Evolutionary conservation across 2,329 filamentous ascomycete genomes (phyloP).

Genomic region (Ophiostoma ips): DNA sequence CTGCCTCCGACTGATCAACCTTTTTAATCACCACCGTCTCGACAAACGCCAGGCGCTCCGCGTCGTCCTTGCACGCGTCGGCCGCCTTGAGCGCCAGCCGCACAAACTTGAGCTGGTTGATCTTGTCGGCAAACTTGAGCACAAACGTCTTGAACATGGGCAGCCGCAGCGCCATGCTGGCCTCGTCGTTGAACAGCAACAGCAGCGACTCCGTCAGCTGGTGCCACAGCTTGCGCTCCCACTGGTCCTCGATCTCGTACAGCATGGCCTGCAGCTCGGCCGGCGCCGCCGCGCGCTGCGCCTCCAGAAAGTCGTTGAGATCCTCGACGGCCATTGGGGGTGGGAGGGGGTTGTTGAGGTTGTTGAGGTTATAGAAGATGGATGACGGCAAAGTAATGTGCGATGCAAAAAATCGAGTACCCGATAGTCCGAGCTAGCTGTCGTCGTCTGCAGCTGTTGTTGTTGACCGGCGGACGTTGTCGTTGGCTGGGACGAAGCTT

Average conservation of each 20-base stretch:
- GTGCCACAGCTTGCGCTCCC: conserved; percentile 99
- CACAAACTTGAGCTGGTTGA: conserved; percentile 97
- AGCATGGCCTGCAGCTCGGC: conserved; percentile 80
- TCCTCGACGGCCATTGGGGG: conserved; percentile 64
- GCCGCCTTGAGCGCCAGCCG: conserved; percentile 78
- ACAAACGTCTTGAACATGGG: conserved; percentile 90
- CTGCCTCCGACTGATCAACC: conserved; percentile 84
- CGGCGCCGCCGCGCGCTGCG: conserved; percentile 77
- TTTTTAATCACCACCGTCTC: conserved; percentile 61
- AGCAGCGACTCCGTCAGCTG: conserved; percentile 85
- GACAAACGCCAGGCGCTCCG: conserved; percentile 76
- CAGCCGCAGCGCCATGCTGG: conserved; percentile 73
- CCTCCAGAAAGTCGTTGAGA: conserved; percentile 81
- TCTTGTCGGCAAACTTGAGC: conserved; percentile 91
- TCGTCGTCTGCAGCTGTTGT: not conserved
- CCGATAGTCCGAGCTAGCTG: too few relatives aligned
- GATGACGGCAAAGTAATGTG: too few relatives aligned
- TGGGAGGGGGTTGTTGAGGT: not conserved
- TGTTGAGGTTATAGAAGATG: not conserved
- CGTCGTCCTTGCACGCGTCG: conserved; percentile 71
- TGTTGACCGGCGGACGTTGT: not conserved
- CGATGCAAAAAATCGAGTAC: too few relatives aligned
- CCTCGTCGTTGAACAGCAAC: conserved; percentile 71
- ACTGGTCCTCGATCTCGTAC: conserved; percentile 86
- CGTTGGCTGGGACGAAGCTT: conserved; percentile 4